phyloP scores from a whole-genome alignment of 1,284 basidiomycete genomes.

The Erythrobasidium hasegawianum region DNA sequence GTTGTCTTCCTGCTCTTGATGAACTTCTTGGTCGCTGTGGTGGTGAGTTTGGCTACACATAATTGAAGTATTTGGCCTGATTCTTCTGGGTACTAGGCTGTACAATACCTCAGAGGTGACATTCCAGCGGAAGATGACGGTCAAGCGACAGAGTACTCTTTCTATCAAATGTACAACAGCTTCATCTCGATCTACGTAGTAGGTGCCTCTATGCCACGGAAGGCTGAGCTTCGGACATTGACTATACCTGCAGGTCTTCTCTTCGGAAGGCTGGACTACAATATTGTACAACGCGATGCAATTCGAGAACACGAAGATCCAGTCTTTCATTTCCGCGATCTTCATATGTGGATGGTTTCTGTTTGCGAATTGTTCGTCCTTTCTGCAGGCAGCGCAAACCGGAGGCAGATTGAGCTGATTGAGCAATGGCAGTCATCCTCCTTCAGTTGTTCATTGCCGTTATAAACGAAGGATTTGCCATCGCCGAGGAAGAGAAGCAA shows the following conservation, averaged over 20 bases:
- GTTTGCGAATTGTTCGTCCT: slow-evolving; percentile 66
- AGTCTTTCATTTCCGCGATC: slow-evolving; percentile 68
- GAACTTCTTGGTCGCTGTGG: slow-evolving; percentile 79
- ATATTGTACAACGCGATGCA: slow-evolving; percentile 68
- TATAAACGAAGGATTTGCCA: slow-evolving; percentile 93
- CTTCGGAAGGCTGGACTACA: slow-evolving; percentile 90
- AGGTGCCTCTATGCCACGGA: slow-evolving; percentile 26
- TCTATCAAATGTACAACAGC: slow-evolving; percentile 81
- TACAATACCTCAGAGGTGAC: slow-evolving; percentile 67
- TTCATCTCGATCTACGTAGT: slow-evolving; percentile 80
- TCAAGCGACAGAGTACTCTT: slow-evolving; percentile 62
- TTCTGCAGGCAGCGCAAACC: slow-evolving; percentile 51
- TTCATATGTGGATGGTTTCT: slow-evolving; percentile 85
- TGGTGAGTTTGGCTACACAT: slow-evolving; percentile 3
- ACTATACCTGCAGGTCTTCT: slow-evolving; percentile 65
- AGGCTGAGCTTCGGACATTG: no score
- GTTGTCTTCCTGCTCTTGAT: slow-evolving; percentile 83
- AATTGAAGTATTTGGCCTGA: not conserved
- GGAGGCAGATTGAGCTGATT: slow-evolving; percentile 47
- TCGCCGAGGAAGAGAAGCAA: slow-evolving; percentile 72
- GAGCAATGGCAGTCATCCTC: slow-evolving; percentile 77
- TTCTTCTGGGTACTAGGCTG: slow-evolving; percentile 42
- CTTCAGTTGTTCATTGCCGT: slow-evolving; percentile 98
- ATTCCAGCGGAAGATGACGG: slow-evolving; percentile 53
- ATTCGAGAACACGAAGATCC: slow-evolving; percentile 64